These are phyloP conservation scores for Calonectria pseudoreteaudii DNA, from an alignment of 2,329 filamentous ascomycete species.

Conservation along the genomic window DNA sequence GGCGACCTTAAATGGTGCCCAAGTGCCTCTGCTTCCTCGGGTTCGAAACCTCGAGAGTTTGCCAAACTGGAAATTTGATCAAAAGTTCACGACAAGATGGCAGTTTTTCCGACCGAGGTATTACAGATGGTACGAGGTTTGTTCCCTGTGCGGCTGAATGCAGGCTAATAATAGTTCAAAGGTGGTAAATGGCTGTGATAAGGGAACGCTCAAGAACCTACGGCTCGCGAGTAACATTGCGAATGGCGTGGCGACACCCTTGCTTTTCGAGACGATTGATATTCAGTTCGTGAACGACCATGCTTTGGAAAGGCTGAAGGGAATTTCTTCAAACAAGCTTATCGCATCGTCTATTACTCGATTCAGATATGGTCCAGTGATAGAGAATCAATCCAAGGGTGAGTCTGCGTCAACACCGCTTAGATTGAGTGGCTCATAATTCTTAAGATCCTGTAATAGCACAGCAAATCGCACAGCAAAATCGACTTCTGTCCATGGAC, in stretches of 20 bases:
- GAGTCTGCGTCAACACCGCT: background rate
- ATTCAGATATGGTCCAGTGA: background rate
- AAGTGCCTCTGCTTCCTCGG: background rate
- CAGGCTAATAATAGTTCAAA: background rate
- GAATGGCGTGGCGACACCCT: background rate
- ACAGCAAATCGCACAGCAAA: background rate
- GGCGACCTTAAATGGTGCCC: background rate
- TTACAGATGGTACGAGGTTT: background rate
- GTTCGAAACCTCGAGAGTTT: background rate
- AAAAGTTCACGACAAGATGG: background rate
- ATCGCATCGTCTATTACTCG: background rate
- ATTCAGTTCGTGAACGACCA: background rate
- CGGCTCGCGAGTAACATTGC: background rate
- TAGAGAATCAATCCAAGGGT: background rate
- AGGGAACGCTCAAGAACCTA: background rate
- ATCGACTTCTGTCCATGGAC: background rate
- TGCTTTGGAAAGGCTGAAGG: background rate
- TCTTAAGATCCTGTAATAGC: background rate
- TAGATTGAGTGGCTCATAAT: background rate
- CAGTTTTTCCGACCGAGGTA: background rate
- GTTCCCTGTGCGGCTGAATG: too few relatives aligned
- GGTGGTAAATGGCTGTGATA: background rate
- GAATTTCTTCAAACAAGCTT: background rate
- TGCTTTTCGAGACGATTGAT: background rate
- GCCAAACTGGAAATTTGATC: background rate